Conservation (phyloP, 192 early-diverging fungal genomes). For the Umbelopsis sp. region DNA sequence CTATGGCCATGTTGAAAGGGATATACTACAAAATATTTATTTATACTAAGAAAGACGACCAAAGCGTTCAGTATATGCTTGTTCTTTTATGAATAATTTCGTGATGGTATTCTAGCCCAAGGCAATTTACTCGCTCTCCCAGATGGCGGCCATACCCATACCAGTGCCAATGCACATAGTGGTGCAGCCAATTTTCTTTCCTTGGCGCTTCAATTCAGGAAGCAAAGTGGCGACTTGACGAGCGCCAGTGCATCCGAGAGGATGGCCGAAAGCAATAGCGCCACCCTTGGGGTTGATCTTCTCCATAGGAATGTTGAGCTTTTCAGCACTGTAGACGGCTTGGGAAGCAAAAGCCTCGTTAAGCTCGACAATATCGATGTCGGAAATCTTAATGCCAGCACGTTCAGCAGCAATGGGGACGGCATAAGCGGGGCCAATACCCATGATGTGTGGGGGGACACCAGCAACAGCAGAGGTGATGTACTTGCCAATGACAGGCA, state of each 20-base stretch:
- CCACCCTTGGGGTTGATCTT: slow-evolving; percentile 99
- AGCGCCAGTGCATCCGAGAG: slow-evolving; percentile 88
- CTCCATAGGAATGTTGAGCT: slow-evolving; percentile 80
- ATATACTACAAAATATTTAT: slow-evolving; percentile 19
- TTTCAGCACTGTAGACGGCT: slow-evolving; percentile 88
- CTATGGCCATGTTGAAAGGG: neutral
- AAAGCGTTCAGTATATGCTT: neutral
- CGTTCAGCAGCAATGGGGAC: slow-evolving; percentile 87
- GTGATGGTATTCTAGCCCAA: neutral
- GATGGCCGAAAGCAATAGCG: slow-evolving; percentile 97
- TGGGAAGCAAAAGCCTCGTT: slow-evolving; percentile 99
- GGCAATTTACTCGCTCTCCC: slow-evolving; percentile 64
- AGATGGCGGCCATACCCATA: slow-evolving; percentile 91
- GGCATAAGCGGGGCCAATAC: slow-evolving; percentile 94
- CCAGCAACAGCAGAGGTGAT: slow-evolving; percentile 84
- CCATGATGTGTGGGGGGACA: slow-evolving; percentile 95
- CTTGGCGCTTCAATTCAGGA: slow-evolving; percentile 85
- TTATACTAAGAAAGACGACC: slow-evolving; percentile 15
- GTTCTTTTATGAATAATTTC: neutral
- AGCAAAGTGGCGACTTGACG: slow-evolving; percentile 94
- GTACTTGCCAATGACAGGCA: slow-evolving; percentile 87
- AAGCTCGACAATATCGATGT: slow-evolving; percentile 90
- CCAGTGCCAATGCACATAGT: slow-evolving; percentile 96
- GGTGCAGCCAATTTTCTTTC: slow-evolving; percentile 81
- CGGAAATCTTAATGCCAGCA: slow-evolving; percentile 72